phyloP scores from a whole-genome alignment of 129 eudicot genomes.

The sunflower (Helianthus annuus) region HanXRQr2.0-SUNRISE NC_035446.2:131770563-131771062 shows the following conservation, averaged over 20 bases:
- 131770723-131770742: background rate
- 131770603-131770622: slow-evolving; percentile 18
- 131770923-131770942: too few species aligned
- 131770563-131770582: slow-evolving; percentile 18
- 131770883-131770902: too few species aligned
- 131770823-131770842: too few species aligned
- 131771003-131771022: background rate
- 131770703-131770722: background rate
- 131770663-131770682: slow-evolving; percentile 25
- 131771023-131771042: background rate
- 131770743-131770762: too few species aligned
- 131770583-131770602: slow-evolving; percentile 3
- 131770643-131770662: slow-evolving; percentile 22
- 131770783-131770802: too few species aligned
- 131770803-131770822: too few species aligned
- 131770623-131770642: slow-evolving; percentile 19
- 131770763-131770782: too few species aligned
- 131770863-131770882: too few species aligned
- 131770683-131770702: slow-evolving; percentile 14
- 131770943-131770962: background rate
- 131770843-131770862: too few species aligned
- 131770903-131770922: too few species aligned
- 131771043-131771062: background rate
- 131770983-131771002: background rate
- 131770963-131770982: background rate